Conservation (phyloP, 192 early-diverging fungal species). For the Umbelopsis isabellina region DNA sequence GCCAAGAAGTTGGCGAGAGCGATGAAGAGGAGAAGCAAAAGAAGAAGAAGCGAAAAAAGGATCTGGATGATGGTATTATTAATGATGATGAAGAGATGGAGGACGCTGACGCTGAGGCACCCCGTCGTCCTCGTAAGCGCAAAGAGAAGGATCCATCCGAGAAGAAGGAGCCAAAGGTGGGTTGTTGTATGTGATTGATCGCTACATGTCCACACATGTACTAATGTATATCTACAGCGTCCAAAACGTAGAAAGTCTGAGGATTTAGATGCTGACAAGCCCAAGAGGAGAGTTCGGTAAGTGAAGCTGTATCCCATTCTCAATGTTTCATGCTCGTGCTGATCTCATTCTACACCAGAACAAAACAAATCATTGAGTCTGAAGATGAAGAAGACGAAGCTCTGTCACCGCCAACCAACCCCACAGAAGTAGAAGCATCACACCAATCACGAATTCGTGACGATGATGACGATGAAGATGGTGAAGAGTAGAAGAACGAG, state of each 20-base stretch:
- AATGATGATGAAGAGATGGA: conserved; percentile 27
- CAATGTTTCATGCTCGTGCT: background rate
- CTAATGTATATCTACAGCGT: background rate
- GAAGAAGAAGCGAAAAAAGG: conserved; percentile 26
- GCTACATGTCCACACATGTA: background rate
- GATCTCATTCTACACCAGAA: background rate
- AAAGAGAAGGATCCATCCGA: conserved; percentile 1
- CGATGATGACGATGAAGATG: background rate
- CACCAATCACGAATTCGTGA: background rate
- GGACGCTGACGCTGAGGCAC: conserved; percentile 2
- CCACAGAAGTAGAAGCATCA: background rate
- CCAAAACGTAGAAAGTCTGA: conserved; percentile 20
- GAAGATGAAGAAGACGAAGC: conserved; percentile 6
- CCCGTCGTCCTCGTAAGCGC: background rate
- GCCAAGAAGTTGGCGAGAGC: conserved; percentile 26
- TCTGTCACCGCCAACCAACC: background rate
- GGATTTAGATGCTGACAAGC: conserved; percentile 11
- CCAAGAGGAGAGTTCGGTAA: conserved; percentile 14
- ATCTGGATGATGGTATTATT: conserved; percentile 15
- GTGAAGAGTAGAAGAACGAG: background rate
- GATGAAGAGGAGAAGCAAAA: conserved; percentile 36
- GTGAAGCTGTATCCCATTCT: background rate
- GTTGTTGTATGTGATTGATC: background rate
- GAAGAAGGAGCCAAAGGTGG: conserved; percentile 9
- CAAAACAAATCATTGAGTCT: conserved; percentile 10